Base-by-base conservation (phyloP, 2,329 filamentous ascomycete genomes). In the Talaromyces piceae region DNA sequence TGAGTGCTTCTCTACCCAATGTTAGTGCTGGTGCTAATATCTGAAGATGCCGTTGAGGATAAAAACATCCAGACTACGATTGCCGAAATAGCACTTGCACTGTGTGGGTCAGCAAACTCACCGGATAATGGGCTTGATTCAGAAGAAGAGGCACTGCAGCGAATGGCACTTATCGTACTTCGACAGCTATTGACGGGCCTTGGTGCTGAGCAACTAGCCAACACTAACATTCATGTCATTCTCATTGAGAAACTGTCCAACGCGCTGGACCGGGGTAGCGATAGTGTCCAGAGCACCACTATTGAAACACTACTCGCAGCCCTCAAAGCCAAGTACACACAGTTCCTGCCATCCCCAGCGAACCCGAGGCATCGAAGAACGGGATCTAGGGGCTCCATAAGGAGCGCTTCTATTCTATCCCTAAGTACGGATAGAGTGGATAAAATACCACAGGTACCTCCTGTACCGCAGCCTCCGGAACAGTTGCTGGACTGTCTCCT, bases 401-500 rank as follows among this genome's bases (percentile, higher is more conserved):
- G 67, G 31, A 72, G 69, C 48, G 64, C 66, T 37, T 71, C 72
- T 4, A 64, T 73, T 27, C 56, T 72, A 37, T 76, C 74, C n/a
- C 63, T 75, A 26, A 69, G 62, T n/a, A 69, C 66, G 26, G 74
- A 77, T 27, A 69, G 67, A 47, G 61, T 60, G 41, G 72, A 78
- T 37, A 71, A 67, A 45, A 57, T 63, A 13, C 57, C 57, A 13
- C 57, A 57, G 20, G 57, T 67, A 12, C 58, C 66, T 5, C 57
- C 64, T 9, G 57, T 71, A 44, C 66, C 69, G 45, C 69, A 65
- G 23, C 69, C 72, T 13, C 79, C 84, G 3, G 87, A 88, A 18
- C 83, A 87, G 13, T 74, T 84, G 30, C 70, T 98, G n/a, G 78
- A 87, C 56, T 95, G 88, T 63, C 76, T 98, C 11, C 84, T 89